phyloP scores from a whole-genome alignment of 306 rosid species.

The Coriaria nepalensis region DNA sequence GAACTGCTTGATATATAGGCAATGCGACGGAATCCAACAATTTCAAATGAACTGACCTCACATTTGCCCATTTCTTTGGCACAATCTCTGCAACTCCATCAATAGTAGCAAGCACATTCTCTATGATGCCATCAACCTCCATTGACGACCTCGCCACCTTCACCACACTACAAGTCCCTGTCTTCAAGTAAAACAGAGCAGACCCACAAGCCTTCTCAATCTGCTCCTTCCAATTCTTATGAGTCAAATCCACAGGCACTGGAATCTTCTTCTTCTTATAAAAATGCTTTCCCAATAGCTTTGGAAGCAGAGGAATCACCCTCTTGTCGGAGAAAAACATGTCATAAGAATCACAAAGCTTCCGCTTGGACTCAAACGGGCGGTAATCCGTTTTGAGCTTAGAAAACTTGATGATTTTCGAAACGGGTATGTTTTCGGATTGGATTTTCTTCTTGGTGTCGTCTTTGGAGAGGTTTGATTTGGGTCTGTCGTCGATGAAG shows the following conservation, averaged over 20 bases:
- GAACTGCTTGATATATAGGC: slow-evolving; percentile 52
- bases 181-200: slow-evolving; percentile 37
- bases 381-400: slow-evolving; percentile 60
- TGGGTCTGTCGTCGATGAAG: slow-evolving; percentile 59
- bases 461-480: slow-evolving; percentile 33
- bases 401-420: slow-evolving; percentile 47
- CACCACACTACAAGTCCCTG: slow-evolving; percentile 69
- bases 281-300: slow-evolving; percentile 53
- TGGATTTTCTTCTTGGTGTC: slow-evolving; percentile 33
- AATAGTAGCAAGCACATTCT: slow-evolving; percentile 41
- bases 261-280: slow-evolving; percentile 76
- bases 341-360: slow-evolving; percentile 48
- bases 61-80: slow-evolving; percentile 58
- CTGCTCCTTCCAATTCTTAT: slow-evolving; percentile 74
- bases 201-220: slow-evolving; percentile 37
- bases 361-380: slow-evolving; percentile 60
- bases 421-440: slow-evolving; percentile 36
- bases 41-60: slow-evolving; percentile 73
- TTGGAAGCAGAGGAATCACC: slow-evolving; percentile 36
- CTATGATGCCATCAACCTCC: slow-evolving; percentile 38
- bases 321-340: slow-evolving; percentile 56
- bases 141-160: slow-evolving; percentile 44
- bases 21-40: slow-evolving; percentile 48
- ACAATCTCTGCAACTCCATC: slow-evolving; percentile 44
- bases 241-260: slow-evolving; percentile 53